Base-by-base conservation (phyloP, 768 basidiomycete genomes). In the Hypholoma fasciculare region DNA sequence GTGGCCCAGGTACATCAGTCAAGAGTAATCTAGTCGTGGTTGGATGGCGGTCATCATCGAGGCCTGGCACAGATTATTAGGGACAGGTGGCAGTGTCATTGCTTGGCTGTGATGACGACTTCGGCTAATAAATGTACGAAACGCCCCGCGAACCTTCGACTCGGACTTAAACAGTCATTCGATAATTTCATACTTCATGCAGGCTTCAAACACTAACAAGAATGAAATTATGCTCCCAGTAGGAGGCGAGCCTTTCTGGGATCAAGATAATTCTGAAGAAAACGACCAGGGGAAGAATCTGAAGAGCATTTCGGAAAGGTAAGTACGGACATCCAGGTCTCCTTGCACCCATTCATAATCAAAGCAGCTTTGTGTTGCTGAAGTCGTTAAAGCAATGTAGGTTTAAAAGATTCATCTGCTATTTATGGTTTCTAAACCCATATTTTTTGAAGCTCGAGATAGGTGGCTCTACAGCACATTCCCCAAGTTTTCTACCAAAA, bases 301-400 rank as follows among this genome's bases (percentile, higher is more conserved):
- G 9, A 80, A 82, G 60, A 76, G 71, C 30, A 69, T 86, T 8
- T 67, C 83, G 4, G 84, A 89, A 57, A 92, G 90, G 90, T 84
- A 40, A 27, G 61, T 26, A 1, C 30, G 9, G 30, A 34, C 30
- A 34, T 34, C 30, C 30, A 34, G 49, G 44, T 60, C 17, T 34
- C 20, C 27, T 36, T 27, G 38, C 20, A 50, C 38, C 44, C 20
- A 23, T n/a, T 30, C 36, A n/a, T 23, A 6, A 12, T 49, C 13
- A 7, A 19, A 46, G n/a, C 46, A 92, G 90, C 68, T 78, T 77
- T 55, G 81, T 89, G 7, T 72, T 92, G 30, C 65, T 84, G 8
- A 85, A 85, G 57, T 89, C 90, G 0, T 72, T 92, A 53, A 84
- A 81, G 62, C 90, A 90, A 80, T 92, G 89, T 72, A 57, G 47